Evolutionary conservation across 495 filamentous ascomycete genomes (phyloP).

Genomic region (Hypoxylon intermedium): DNA sequence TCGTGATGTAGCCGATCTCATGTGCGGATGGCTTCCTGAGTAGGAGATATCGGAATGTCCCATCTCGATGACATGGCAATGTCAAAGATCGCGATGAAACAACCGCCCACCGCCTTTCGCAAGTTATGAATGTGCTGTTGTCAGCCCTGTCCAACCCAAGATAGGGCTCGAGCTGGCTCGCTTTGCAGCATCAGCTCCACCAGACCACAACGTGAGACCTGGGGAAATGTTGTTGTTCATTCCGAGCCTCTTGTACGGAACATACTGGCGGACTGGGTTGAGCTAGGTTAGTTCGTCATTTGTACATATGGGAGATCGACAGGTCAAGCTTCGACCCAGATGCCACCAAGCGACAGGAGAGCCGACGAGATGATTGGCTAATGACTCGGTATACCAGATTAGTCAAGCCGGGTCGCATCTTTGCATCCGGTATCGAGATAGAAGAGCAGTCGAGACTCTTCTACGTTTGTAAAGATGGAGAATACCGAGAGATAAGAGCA

Average conservation of each 20-base stretch:
- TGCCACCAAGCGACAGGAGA: slow-evolving; percentile 15
- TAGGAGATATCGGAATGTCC: too few species aligned
- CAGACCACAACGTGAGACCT: slow-evolving; percentile 16
- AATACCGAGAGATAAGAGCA: neutral
- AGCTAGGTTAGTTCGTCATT: slow-evolving; percentile 15
- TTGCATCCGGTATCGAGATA: too few species aligned
- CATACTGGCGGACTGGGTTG: slow-evolving; percentile 1
- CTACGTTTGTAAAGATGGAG: too few species aligned
- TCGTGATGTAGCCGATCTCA: too few species aligned
- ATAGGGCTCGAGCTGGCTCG: neutral
- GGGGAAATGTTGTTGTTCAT: slow-evolving; percentile 8
- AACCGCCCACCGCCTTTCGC: neutral
- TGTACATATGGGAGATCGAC: slow-evolving; percentile 22
- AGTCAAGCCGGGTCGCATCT: neutral
- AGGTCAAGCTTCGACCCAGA: slow-evolving; percentile 9
- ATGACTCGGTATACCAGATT: slow-evolving; percentile 1
- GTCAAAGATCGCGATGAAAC: neutral
- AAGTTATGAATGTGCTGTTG: neutral
- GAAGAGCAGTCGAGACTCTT: too few species aligned
- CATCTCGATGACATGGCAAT: too few species aligned
- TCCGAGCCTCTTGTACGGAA: neutral
- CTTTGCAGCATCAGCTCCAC: slow-evolving; percentile 2
- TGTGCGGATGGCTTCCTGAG: too few species aligned
- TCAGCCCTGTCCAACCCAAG: neutral
- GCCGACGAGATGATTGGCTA: slow-evolving; percentile 13